Conservation (phyloP, 164 flowering plant genomes). For the Euptelea pleiosperma region DNA sequence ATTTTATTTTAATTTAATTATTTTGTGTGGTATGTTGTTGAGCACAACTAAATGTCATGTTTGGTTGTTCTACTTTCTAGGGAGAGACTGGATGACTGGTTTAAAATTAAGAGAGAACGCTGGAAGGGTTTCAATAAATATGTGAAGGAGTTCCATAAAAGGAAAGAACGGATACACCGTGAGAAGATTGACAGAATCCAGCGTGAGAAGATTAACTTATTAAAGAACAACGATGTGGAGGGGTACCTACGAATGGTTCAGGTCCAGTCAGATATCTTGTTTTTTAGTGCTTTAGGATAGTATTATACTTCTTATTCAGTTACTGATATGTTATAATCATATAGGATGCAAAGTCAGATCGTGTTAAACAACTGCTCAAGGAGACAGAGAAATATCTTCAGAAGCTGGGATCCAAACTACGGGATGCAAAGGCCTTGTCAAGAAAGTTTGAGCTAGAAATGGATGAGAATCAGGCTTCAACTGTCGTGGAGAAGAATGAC, state of each 20-base stretch:
- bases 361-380: constrained; percentile 90
- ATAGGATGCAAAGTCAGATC: constrained; percentile 98
- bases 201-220: constrained; percentile 92
- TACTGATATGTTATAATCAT: constrained; percentile 2
- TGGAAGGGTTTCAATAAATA: constrained; percentile 86
- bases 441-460: constrained; percentile 59
- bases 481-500: constrained; percentile 51
- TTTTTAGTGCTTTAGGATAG: background rate
- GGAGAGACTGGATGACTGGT: constrained; percentile 86
- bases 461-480: constrained; percentile 49
- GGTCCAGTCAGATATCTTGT: constrained; percentile 36
- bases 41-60: background rate
- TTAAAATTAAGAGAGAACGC: constrained; percentile 86
- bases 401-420: constrained; percentile 85
- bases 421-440: constrained; percentile 66
- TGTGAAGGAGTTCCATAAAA: constrained; percentile 94
- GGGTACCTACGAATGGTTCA: constrained; percentile 99
- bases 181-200: constrained; percentile 98
- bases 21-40: background rate
- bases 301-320: constrained; percentile 1
- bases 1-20: background rate
- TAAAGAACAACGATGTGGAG: constrained; percentile 98
- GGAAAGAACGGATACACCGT: constrained; percentile 87
- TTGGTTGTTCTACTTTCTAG: constrained; percentile 33
- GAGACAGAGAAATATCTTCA: constrained; percentile 98